phyloP scores from a whole-genome alignment of 2,329 filamentous ascomycete genomes.

The Alternaria sp. region DNA sequence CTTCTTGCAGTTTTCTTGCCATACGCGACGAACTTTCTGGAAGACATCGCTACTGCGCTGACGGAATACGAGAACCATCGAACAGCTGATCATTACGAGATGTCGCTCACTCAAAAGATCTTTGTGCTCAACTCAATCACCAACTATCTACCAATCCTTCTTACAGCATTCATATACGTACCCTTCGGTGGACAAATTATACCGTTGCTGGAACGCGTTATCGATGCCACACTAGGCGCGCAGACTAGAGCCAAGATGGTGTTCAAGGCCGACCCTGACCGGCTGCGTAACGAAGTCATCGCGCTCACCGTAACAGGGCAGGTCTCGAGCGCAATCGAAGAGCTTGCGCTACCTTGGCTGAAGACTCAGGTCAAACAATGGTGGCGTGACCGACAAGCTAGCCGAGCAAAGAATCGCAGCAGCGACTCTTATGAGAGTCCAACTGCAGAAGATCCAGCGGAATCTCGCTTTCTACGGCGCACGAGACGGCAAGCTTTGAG shows the following conservation, averaged over 20 bases:
- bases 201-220: conserved; percentile 27
- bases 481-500: conserved; percentile 38
- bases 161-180: conserved; percentile 43
- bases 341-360: conserved; percentile 39
- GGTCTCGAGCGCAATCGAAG: conserved; percentile 37
- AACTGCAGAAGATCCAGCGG: conserved; percentile 35
- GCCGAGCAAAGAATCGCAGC: not conserved
- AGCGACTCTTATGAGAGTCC: not conserved
- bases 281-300: conserved; percentile 43
- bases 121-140: conserved; percentile 46
- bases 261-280: conserved; percentile 37
- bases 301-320: conserved; percentile 43
- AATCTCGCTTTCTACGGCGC: conserved; percentile 37
- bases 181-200: conserved; percentile 36
- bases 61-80: conserved; percentile 46
- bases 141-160: conserved; percentile 45
- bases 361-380: conserved; percentile 36
- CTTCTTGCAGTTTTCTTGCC: conserved; percentile 39
- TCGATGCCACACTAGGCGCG: conserved; percentile 21
- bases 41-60: conserved; percentile 34
- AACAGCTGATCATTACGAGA: conserved; percentile 40
- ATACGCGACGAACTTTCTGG: conserved; percentile 37
- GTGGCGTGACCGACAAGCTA: conserved; percentile 36
- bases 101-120: conserved; percentile 44
- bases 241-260: conserved; percentile 13